Evolutionary conservation across 73 alveolate genomes (phyloP).

Genomic region (Uronychia setigera): DNA sequence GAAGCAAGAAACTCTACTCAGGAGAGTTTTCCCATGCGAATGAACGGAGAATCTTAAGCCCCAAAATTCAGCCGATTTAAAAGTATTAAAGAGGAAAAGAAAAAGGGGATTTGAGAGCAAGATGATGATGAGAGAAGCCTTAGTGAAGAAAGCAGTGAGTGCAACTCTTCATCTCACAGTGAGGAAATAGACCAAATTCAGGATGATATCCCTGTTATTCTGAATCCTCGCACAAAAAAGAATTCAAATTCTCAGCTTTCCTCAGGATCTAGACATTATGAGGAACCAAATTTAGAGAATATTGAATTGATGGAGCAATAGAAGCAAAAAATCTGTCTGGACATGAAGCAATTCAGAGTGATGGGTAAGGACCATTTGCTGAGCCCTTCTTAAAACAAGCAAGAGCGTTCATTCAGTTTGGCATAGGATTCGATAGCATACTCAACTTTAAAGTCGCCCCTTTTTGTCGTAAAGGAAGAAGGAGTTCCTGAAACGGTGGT

Average conservation of each 20-base stretch:
- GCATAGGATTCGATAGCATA: neutral
- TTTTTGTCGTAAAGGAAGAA: neutral
- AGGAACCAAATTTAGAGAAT: neutral
- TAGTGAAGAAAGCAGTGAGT: neutral
- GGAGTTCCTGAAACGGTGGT: neutral
- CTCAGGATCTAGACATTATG: neutral
- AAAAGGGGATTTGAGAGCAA: too few relatives aligned
- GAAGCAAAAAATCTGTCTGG: neutral
- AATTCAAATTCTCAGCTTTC: neutral
- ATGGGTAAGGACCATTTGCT: neutral
- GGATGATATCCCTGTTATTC: neutral
- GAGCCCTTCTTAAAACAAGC: neutral
- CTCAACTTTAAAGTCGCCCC: neutral
- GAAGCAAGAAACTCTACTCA: neutral
- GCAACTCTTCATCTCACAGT: neutral
- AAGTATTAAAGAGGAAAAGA: neutral
- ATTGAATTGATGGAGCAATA: neutral
- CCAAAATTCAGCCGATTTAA: neutral
- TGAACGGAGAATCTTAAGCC: neutral
- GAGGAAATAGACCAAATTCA: neutral
- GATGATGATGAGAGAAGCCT: neutral
- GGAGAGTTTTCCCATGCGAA: neutral
- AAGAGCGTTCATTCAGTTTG: neutral
- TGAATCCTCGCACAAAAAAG: neutral
- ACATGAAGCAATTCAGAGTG: neutral